Conservation (phyloP, 371 early-diverging fungal species). For the Syncephalis plumigaleata region DNA sequence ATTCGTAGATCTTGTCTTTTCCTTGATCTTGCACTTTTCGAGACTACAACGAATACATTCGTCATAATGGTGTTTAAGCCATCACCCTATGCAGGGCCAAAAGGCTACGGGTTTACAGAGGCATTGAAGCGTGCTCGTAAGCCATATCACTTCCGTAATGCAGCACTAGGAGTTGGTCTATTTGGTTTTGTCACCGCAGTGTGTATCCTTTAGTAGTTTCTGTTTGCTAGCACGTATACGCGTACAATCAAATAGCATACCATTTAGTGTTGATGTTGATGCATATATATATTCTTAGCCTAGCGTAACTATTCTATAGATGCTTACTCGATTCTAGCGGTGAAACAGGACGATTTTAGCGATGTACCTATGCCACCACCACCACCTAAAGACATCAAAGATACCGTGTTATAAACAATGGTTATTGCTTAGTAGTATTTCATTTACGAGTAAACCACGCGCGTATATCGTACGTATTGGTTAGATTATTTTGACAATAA, state of each 20-base stretch:
- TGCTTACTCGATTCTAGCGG: constrained; percentile 29
- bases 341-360: constrained; percentile 38
- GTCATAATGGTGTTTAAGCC: not conserved
- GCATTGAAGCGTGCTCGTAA: constrained; percentile 31
- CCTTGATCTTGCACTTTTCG: not conserved
- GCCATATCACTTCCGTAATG: constrained; percentile 24
- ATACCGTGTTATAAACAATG: not conserved
- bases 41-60: not conserved
- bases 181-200: constrained; percentile 28
- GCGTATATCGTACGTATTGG: too few species aligned
- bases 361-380: constrained; percentile 25
- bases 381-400: not conserved
- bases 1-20: too few species aligned
- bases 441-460: too few species aligned
- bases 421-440: too few species aligned
- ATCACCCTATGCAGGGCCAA: constrained; percentile 8
- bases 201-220: constrained; percentile 17
- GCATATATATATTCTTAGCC: not conserved
- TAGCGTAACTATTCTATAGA: not conserved
- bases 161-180: constrained; percentile 21
- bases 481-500: too few species aligned
- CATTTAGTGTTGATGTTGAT: too few species aligned
- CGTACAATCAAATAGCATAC: not conserved
- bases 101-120: constrained; percentile 27
- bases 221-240: too few species aligned